phyloP scores from a whole-genome alignment of 768 basidiomycete species.

The Rhodocollybia butyracea region DNA sequence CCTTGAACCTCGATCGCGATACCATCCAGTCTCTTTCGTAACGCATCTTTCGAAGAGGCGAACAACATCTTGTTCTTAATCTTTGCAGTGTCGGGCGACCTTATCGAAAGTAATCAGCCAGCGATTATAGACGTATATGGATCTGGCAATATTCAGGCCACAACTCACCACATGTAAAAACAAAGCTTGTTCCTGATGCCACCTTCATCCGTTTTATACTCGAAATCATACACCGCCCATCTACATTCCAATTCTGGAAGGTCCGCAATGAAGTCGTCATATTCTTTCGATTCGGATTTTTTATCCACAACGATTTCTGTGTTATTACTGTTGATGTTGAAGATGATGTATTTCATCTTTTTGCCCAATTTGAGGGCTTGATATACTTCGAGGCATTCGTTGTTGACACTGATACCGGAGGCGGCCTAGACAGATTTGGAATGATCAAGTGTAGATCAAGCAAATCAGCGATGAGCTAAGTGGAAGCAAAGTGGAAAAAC shows the following conservation, averaged over 20 bases:
- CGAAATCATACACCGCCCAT: conserved; percentile 94
- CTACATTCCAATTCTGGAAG: conserved; percentile 75
- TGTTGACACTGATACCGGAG: conserved; percentile 65
- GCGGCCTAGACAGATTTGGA: too few relatives aligned
- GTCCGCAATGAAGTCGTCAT: conserved; percentile 70
- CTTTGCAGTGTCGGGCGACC: conserved; percentile 84
- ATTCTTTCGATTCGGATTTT: conserved; percentile 45
- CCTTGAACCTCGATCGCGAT: conserved; percentile 83
- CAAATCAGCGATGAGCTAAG: not conserved
- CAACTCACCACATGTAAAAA: conserved; percentile 81
- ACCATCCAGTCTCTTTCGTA: conserved; percentile 72
- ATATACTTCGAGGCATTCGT: conserved; percentile 55
- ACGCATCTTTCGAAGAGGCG: conserved; percentile 81
- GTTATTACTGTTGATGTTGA: conserved; percentile 52
- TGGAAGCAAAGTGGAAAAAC: too few relatives aligned
- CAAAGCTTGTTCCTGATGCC: conserved; percentile 84
- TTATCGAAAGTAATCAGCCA: conserved; percentile 34
- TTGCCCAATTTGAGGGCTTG: conserved; percentile 74
- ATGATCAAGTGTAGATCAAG: too few relatives aligned
- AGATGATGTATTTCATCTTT: conserved; percentile 83
- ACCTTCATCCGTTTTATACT: conserved; percentile 67
- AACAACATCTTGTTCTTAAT: conserved; percentile 93
- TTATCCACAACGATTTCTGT: conserved; percentile 82
- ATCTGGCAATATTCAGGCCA: not conserved
- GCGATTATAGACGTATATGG: not conserved